Percentiles rank a stretch among this genome's conserved stretches.
phyloP scores from a whole-genome alignment of 2,329 filamentous ascomycete genomes.

The Hypoxylon sp. region DNA sequence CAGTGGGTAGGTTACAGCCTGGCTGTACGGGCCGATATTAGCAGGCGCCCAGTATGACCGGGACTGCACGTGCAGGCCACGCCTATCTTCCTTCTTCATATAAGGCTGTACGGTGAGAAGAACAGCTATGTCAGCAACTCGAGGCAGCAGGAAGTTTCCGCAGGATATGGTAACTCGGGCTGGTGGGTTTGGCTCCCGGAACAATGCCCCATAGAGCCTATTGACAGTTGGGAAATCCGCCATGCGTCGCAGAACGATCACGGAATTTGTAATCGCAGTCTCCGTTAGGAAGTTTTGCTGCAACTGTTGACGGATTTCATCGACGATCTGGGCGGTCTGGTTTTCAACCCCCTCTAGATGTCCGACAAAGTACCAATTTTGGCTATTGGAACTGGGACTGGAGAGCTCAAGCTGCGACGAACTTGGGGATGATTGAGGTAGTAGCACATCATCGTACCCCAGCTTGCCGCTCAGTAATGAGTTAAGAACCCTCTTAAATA shows the following conservation, averaged over 20 bases:
- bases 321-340: constrained; percentile 63
- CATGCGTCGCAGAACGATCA: constrained; percentile 84
- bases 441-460: constrained; percentile 17
- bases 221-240: constrained; percentile 82
- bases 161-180: constrained; percentile 86
- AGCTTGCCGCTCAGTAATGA: constrained; percentile 43
- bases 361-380: constrained; percentile 57
- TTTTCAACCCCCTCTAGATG: constrained; percentile 55
- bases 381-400: constrained; percentile 10
- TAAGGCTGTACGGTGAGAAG: constrained; percentile 59
- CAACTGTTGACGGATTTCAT: constrained; percentile 59
- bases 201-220: constrained; percentile 78
- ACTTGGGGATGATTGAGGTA: constrained; percentile 23
- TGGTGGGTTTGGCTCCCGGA: constrained; percentile 83
- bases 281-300: constrained; percentile 52
- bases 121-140: constrained; percentile 70
- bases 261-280: constrained; percentile 64
- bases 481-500: constrained; percentile 62
- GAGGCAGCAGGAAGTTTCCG: constrained; percentile 71
- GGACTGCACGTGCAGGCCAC: constrained; percentile 88
- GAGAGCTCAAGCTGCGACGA: constrained; percentile 5
- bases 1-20: constrained; percentile 75
- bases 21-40: constrained; percentile 97
- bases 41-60: constrained; percentile 97
- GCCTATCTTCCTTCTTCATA: constrained; percentile 49